Conservation (phyloP, 805 yeast species). For the Teunomyces kruisii region DNA sequence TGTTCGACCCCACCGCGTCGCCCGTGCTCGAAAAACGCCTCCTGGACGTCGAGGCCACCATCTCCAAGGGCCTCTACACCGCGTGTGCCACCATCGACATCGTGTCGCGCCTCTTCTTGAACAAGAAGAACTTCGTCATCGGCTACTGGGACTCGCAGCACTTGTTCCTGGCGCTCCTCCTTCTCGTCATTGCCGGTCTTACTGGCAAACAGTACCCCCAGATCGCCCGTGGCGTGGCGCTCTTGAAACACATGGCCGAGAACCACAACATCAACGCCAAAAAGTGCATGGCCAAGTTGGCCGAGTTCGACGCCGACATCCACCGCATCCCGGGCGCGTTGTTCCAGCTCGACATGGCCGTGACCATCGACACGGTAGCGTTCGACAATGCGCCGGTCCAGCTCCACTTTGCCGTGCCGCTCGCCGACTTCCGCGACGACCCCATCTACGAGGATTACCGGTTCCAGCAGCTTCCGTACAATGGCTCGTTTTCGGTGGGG, state of each 20-base stretch:
- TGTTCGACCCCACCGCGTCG: conserved; percentile 24
- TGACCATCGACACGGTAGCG: conserved; percentile 6
- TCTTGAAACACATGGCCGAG: conserved; percentile 34
- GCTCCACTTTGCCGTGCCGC: conserved; percentile 6
- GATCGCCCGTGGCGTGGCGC: conserved; percentile 27
- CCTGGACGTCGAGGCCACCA: conserved; percentile 22
- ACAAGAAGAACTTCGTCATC: conserved; percentile 27
- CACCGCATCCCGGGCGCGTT: conserved; percentile 23
- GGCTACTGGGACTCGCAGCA: conserved; percentile 45
- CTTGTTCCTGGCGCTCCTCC: conserved; percentile 31
- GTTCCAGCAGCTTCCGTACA: too few relatives aligned
- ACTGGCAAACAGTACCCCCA: conserved; percentile 17
- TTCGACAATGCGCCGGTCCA: background rate
- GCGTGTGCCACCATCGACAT: conserved; percentile 33
- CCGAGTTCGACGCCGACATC: conserved; percentile 23
- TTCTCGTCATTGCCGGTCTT: conserved; percentile 27
- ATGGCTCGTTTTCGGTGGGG: too few relatives aligned
- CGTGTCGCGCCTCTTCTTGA: conserved; percentile 25
- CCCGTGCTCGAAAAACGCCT: conserved; percentile 21
- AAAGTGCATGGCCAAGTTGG: conserved; percentile 27
- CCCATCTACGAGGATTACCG: conserved; percentile 7
- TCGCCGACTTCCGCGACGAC: conserved; percentile 5
- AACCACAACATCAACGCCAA: conserved; percentile 36
- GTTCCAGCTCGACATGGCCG: conserved; percentile 19
- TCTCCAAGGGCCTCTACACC: conserved; percentile 27